Evolutionary conservation across 1,139 yeast genomes (phyloP).

Genomic region (Pichia sp.): DNA sequence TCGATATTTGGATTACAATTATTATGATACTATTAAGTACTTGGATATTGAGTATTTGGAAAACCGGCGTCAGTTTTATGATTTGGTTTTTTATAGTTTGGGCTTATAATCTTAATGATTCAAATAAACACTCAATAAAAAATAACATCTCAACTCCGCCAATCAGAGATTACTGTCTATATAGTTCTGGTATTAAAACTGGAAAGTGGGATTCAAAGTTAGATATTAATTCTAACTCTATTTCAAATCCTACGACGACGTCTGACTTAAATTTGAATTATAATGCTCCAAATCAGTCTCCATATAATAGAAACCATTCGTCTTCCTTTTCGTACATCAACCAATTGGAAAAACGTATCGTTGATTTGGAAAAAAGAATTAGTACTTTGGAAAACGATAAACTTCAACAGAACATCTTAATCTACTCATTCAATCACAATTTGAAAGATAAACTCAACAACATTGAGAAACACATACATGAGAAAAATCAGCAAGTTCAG

Average conservation of each 20-base stretch:
- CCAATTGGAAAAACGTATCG: slow-evolving; percentile 8
- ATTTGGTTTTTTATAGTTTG: slow-evolving; percentile 14
- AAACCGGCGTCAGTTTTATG: slow-evolving; percentile 7
- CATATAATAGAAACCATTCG: neutral
- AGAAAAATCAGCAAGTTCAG: slow-evolving; percentile 4
- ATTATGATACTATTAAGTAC: slow-evolving; percentile 6
- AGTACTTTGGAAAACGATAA: slow-evolving; percentile 8
- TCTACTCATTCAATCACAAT: slow-evolving; percentile 12
- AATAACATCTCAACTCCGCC: neutral
- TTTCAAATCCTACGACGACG: neutral
- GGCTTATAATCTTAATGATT: slow-evolving; percentile 13
- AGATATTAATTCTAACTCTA: too few species aligned
- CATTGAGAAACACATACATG: slow-evolving; percentile 9
- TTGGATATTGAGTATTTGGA: slow-evolving; percentile 14
- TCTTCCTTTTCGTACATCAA: slow-evolving; percentile 2
- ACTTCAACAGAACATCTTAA: slow-evolving; percentile 12
- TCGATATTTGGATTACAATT: slow-evolving; percentile 12
- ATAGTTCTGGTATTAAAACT: neutral
- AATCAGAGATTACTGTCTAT: too few species aligned
- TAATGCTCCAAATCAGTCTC: neutral
- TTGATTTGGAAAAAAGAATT: slow-evolving; percentile 5
- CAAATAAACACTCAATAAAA: neutral
- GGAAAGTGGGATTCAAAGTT: neutral
- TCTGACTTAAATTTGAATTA: neutral
- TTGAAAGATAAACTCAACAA: slow-evolving; percentile 11